Evolutionary conservation across 345 rosid species (phyloP).

Genomic region (Heritiera fomes): DNA sequence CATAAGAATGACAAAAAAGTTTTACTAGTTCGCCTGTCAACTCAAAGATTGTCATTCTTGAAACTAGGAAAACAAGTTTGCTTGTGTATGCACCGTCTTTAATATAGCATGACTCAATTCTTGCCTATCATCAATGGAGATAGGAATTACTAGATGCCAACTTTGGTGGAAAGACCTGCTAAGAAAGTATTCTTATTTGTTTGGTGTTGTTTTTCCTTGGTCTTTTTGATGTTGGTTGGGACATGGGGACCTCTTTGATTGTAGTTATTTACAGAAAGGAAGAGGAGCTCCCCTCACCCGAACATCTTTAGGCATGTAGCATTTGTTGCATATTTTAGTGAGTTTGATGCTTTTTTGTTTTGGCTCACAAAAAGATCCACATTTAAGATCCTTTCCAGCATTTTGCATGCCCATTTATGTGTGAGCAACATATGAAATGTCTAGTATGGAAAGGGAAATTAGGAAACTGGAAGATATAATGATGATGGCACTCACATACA

Average conservation of each 20-base stretch:
- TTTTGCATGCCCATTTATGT: neutral
- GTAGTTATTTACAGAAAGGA: neutral
- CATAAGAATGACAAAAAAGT: too few species aligned
- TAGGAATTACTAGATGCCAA: slow-evolving; percentile 6
- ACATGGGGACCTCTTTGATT: neutral
- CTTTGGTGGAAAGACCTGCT: slow-evolving; percentile 7
- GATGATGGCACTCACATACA: neutral
- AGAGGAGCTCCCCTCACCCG: neutral
- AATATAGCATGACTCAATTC: neutral
- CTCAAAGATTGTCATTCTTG: neutral
- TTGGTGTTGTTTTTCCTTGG: neutral
- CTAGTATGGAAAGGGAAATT: neutral
- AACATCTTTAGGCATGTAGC: neutral
- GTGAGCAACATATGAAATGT: neutral
- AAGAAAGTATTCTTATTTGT: neutral
- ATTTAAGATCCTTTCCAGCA: neutral
- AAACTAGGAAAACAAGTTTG: neutral
- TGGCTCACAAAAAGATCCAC: neutral
- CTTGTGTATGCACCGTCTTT: neutral
- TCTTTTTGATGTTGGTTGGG: neutral
- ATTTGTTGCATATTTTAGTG: neutral
- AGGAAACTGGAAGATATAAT: neutral
- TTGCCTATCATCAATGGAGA: neutral
- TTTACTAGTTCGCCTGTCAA: neutral
- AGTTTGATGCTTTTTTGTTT: neutral